These are phyloP conservation scores for Arabis alpina DNA, from an alignment of 345 rosid species.

Conservation along the genomic window DNA sequence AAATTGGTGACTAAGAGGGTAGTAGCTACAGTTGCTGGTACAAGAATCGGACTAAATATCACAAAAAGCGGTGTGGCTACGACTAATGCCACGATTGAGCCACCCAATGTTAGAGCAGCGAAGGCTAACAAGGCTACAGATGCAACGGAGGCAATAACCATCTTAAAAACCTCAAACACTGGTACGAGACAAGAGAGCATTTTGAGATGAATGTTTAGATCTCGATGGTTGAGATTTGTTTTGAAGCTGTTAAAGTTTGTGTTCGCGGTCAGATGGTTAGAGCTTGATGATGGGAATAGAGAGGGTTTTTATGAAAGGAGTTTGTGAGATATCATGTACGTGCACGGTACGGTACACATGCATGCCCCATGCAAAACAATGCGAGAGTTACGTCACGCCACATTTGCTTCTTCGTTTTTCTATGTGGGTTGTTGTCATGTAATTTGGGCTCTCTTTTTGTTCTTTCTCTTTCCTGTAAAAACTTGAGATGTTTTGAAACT, in stretches of 20 bases:
- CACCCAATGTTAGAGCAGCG: constrained; percentile 60
- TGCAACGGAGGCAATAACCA: constrained; percentile 50
- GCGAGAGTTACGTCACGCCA: constrained; percentile 24
- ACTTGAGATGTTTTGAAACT: neutral
- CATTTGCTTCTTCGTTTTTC: constrained; percentile 3
- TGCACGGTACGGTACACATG: constrained; percentile 17
- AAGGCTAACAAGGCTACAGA: constrained; percentile 67
- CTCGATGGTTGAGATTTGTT: neutral
- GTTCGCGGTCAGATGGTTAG: neutral
- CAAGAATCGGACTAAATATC: constrained; percentile 79
- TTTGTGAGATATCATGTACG: constrained; percentile 6
- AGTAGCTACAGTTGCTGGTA: constrained; percentile 66
- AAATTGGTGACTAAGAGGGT: constrained; percentile 52
- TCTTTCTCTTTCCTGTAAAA: neutral
- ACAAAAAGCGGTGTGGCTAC: constrained; percentile 71
- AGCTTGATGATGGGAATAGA: neutral
- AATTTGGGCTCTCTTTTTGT: neutral
- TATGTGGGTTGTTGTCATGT: constrained; percentile 24
- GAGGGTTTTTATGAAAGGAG: constrained; percentile 10
- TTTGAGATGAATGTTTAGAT: constrained; percentile 14
- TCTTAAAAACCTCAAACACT: constrained; percentile 14
- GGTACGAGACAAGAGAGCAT: constrained; percentile 29
- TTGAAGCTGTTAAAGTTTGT: constrained; percentile 2
- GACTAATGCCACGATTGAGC: constrained; percentile 62
- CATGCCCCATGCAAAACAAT: constrained; percentile 16